Percentiles rank a stretch among this genome's conserved stretches.
Conservation (phyloP, 2,329 filamentous ascomycete genomes). For the Blumeriella jaapii region DNA sequence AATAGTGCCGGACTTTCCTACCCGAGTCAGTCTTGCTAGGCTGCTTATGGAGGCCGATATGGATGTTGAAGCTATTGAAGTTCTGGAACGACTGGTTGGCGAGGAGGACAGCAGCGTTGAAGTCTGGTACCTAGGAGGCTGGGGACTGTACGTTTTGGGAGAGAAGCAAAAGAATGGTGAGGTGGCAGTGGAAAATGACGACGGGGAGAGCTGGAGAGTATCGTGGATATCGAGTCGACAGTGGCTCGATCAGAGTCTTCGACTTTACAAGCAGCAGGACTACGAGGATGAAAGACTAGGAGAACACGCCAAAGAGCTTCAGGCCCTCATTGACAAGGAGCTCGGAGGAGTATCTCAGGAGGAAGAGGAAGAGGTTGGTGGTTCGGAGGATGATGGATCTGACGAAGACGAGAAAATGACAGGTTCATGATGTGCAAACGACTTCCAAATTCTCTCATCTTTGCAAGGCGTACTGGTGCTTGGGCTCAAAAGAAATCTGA, state of each 20-base stretch:
- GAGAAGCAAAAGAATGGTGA: conserved; percentile 47
- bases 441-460: background rate
- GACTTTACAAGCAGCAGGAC: conserved; percentile 64
- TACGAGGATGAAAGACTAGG: conserved; percentile 77
- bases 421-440: conserved; percentile 29
- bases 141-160: conserved; percentile 74
- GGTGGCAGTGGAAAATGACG: conserved; percentile 28
- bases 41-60: conserved; percentile 84
- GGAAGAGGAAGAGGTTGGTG: conserved; percentile 38
- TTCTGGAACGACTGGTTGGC: conserved; percentile 69
- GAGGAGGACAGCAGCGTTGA: conserved; percentile 95
- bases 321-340: conserved; percentile 50
- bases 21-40: conserved; percentile 70
- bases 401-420: conserved; percentile 43
- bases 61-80: conserved; percentile 73
- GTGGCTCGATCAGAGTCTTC: conserved; percentile 73
- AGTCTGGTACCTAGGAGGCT: conserved; percentile 93
- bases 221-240: conserved; percentile 65
- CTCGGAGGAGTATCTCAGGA: conserved; percentile 51
- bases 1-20: conserved; percentile 72
- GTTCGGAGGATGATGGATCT: conserved; percentile 43
- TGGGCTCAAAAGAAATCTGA: background rate
- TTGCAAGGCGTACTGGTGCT: conserved; percentile 3
- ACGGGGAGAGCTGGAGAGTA: conserved; percentile 33
- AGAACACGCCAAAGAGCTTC: conserved; percentile 62